These are phyloP conservation scores for Hemileccinum hortonii DNA, from an alignment of 1,284 basidiomycete species.

Conservation along the genomic window DNA sequence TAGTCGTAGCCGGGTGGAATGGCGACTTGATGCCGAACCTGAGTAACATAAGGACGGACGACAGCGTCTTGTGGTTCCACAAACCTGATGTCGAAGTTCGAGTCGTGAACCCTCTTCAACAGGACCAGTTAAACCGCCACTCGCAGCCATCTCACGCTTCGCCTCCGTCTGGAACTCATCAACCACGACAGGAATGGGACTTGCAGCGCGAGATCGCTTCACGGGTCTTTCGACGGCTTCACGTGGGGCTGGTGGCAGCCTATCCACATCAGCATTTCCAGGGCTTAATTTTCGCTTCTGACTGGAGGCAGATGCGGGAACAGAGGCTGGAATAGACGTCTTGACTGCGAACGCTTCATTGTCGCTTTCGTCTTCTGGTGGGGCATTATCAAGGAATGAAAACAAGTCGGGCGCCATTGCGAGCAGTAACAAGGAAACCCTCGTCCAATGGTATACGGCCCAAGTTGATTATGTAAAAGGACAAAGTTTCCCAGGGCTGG, in stretches of 20 bases:
- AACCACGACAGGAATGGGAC: conserved; percentile 70
- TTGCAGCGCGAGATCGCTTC: conserved; percentile 34
- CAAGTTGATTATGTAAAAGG: conserved; percentile 7
- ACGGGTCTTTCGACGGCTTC: conserved; percentile 18
- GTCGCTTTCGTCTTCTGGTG: conserved; percentile 22
- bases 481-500: neutral
- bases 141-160: conserved; percentile 83
- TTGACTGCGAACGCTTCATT: conserved; percentile 14
- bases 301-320: neutral
- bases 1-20: conserved; percentile 93
- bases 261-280: neutral
- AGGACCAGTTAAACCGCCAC: conserved; percentile 74
- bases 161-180: conserved; percentile 91
- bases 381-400: conserved; percentile 26
- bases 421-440: neutral
- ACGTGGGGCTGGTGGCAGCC: conserved; percentile 1
- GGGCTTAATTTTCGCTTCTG: conserved; percentile 27
- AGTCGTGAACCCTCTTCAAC: conserved; percentile 67
- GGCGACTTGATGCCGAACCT: conserved; percentile 94
- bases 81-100: conserved; percentile 77
- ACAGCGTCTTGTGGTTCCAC: conserved; percentile 14
- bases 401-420: conserved; percentile 30
- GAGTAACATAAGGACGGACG: conserved; percentile 8
- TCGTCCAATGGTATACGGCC: neutral
- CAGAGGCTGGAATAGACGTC: neutral